Evolutionary conservation across 1,284 basidiomycete species (phyloP), one percentile per base, ranked within the genome.

Genomic region (Sparassis latifolia): DNA sequence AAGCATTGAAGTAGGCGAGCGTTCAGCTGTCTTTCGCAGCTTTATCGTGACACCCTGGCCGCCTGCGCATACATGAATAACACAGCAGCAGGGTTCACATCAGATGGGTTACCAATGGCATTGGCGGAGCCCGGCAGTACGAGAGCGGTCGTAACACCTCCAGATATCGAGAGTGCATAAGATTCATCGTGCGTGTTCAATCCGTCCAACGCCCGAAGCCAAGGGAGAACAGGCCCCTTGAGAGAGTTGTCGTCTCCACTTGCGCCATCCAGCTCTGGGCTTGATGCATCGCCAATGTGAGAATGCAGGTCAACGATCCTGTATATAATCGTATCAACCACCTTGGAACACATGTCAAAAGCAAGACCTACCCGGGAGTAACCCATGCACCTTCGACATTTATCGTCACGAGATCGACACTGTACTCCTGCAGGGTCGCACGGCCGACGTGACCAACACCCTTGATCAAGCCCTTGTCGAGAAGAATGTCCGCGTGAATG

Each of bases 61-160:
- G 40, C 68, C 70, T 69, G 40, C 20, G 31, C 5, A 7, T 20
- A 37, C 5, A 29, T 27, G 9, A 10, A 42, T 10, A 42, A 7
- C 40, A 42, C 27, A 42, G 35, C 12, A 12, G 7, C 20, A 29
- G n/a, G 42, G 5, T 5, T 10, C 20, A 20, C 20, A 20, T 20
- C 20, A 20, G 20, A 20, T 20, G 20, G 20, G 28, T 42, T 56
- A 77, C 80, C 80, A 27, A 84, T 80, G 10, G 75, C 76, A 61
- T 77, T 69, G 28, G 71, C 75, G 6, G 75, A 78, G 1, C 83
- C 82, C 0, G 82, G 83, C 1, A 84, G 69, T 10, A 85, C 69
- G 46, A 89, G 74, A 1, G 85, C 76, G 2, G 86, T 84, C 0
- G 88, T 90, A 20, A 90, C 77, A 4, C 81, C 82, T 3, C 76